These are phyloP conservation scores for Clarireedia hainanense DNA, from an alignment of 2,329 filamentous ascomycete species.

Conservation along the genomic window DNA sequence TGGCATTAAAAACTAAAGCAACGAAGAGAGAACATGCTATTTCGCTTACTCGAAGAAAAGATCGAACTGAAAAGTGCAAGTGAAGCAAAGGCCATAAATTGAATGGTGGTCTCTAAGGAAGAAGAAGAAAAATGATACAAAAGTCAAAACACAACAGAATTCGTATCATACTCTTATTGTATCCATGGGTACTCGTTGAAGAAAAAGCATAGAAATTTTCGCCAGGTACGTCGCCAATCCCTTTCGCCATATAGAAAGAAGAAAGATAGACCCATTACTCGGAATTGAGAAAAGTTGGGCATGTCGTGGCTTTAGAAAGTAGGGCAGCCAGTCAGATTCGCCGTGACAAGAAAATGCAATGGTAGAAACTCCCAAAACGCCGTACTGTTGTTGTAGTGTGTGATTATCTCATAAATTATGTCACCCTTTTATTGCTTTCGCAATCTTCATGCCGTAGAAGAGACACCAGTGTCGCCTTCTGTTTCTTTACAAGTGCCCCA, in stretches of 20 bases:
- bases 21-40: background rate
- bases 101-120: background rate
- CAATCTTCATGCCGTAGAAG: conserved; percentile 6
- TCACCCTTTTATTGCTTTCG: background rate
- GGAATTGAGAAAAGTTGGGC: background rate
- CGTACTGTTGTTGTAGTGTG: conserved; percentile 6
- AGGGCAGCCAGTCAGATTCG: background rate
- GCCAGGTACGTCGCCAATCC: background rate
- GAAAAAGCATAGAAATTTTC: background rate
- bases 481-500: conserved; percentile 5
- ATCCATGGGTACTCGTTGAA: conserved; percentile 6
- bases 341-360: background rate
- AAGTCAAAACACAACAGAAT: background rate
- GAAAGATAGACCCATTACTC: conserved; percentile 1
- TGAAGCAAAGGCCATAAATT: background rate
- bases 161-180: background rate
- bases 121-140: background rate
- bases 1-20: background rate
- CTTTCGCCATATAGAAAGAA: background rate
- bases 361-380: conserved; percentile 2
- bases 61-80: background rate
- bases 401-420: conserved; percentile 5
- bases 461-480: conserved; percentile 7
- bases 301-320: background rate
- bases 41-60: background rate